Base-by-base conservation (phyloP, 345 rosid genomes). In the Bruguiera sexangula region DNA sequence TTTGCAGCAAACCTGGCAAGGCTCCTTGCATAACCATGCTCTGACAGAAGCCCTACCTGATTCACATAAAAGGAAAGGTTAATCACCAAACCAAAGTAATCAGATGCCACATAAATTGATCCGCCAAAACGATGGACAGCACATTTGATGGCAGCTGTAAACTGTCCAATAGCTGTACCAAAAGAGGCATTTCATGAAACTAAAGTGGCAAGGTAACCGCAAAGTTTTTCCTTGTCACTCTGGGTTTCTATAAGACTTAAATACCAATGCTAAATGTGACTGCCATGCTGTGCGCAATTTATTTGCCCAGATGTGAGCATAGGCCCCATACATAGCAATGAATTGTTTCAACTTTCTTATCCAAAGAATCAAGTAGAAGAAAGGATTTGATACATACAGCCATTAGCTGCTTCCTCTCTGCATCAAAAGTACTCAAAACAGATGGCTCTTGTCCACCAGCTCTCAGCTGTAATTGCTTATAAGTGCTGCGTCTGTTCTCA, bases 11-110 rank as follows among this genome's bases (percentile, higher is more conserved):
- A 96, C 63, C 90, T 91, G 73, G 97, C 90, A 63, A 96, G 72
- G 78, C 99, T 96, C 79, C 90, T 85, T 18, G 97, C 89, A 66
- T 96, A 96, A 51, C 91, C 92, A 62, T 85, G 78, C 76, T 90
- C 96, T 50, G 85, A 65, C 67, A 79, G 83, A 46, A 96, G 77
- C 46, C 96, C 98, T 62, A 92, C 98, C 99, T 96, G 83, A 75
- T 78, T 48, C 63, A 69, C 10, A 57, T 30, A 31, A 71, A 57
- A 66, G 62, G 62, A 19, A 60, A 82, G 75, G 69, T 21, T 66
- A 60, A 30, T 69, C 22, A 57, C 64, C 27, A 26, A 71, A 39
- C 63, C 34, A 68, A 54, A 58, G 26, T 4, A 60, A 55, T 51
- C 26, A 48, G 37, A 60, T 61, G 4, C 62, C 64, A 53, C 60